Conservation (phyloP, 2,329 filamentous ascomycete genomes). For the Hortaea werneckii region DNA sequence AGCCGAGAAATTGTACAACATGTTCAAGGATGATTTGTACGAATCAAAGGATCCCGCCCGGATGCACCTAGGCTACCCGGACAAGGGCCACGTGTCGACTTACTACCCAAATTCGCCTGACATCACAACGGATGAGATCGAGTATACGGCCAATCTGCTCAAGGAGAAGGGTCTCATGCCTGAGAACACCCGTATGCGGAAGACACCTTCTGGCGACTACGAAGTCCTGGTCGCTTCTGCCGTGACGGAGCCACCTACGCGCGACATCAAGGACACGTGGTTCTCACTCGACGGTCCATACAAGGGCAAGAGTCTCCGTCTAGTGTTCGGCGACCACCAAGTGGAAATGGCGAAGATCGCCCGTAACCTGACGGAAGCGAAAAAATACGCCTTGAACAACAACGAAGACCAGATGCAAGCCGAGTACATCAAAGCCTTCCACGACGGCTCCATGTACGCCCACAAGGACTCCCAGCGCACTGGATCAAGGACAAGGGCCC, state of each 20-base stretch:
- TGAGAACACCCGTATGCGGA: slow-evolving; percentile 41
- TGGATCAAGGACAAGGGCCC: slow-evolving; percentile 46
- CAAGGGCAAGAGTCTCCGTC: slow-evolving; percentile 35
- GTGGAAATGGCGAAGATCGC: slow-evolving; percentile 39
- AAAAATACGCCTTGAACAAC: slow-evolving; percentile 38
- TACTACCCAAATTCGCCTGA: slow-evolving; percentile 41
- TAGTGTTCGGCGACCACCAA: slow-evolving; percentile 38
- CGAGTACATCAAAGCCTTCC: slow-evolving; percentile 41
- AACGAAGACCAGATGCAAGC: slow-evolving; percentile 35
- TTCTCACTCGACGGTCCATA: slow-evolving; percentile 34
- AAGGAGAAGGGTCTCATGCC: slow-evolving; percentile 37
- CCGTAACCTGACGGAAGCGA: slow-evolving; percentile 36
- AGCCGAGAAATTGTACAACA: slow-evolving; percentile 31
- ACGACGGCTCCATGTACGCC: slow-evolving; percentile 39
- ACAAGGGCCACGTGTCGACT: slow-evolving; percentile 38
- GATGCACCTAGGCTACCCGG: slow-evolving; percentile 42
- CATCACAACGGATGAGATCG: slow-evolving; percentile 40
- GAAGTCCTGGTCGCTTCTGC: slow-evolving; percentile 41
- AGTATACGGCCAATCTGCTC: slow-evolving; percentile 36
- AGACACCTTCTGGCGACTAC: slow-evolving; percentile 33
- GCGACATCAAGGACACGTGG: slow-evolving; percentile 35
- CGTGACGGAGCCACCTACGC: slow-evolving; percentile 28
- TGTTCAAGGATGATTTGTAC: slow-evolving; percentile 37
- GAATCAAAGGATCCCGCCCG: slow-evolving; percentile 30
- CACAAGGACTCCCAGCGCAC: slow-evolving; percentile 41